Conservation (phyloP, 768 basidiomycete species). For the Dioszegia aurantiaca region DNA sequence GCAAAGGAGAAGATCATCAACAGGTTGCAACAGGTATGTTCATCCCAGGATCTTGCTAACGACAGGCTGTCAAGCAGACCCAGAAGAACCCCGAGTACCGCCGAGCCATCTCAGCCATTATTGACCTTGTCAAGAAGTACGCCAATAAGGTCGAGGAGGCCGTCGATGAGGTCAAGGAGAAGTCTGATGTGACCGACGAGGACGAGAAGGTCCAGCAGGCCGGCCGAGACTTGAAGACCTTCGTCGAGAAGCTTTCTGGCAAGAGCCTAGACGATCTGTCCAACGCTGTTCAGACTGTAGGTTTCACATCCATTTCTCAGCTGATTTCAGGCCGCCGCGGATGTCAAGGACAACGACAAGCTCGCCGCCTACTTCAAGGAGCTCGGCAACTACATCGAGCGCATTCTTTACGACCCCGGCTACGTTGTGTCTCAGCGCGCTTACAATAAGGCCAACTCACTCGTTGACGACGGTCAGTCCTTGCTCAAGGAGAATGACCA, state of each 20-base stretch:
- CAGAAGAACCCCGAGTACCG: slow-evolving; percentile 52
- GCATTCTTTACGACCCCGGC: slow-evolving; percentile 51
- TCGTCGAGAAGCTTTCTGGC: slow-evolving; percentile 53
- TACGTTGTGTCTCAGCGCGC: slow-evolving; percentile 53
- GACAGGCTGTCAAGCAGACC: slow-evolving; percentile 47
- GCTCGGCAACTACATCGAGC: slow-evolving; percentile 49
- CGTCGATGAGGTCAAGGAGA: slow-evolving; percentile 45
- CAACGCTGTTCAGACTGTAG: slow-evolving; percentile 36
- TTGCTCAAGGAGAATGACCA: slow-evolving; percentile 50
- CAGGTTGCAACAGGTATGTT: slow-evolving; percentile 46
- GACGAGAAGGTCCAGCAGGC: slow-evolving; percentile 53
- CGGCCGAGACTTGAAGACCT: slow-evolving; percentile 49
- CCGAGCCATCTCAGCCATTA: slow-evolving; percentile 51
- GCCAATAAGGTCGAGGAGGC: slow-evolving; percentile 49
- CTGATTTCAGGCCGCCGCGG: slow-evolving; percentile 37
- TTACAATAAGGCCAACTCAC: slow-evolving; percentile 49
- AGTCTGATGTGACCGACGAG: slow-evolving; percentile 46
- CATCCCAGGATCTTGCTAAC: not conserved
- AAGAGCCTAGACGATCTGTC: slow-evolving; percentile 52
- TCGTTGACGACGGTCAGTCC: slow-evolving; percentile 53
- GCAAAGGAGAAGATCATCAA: slow-evolving; percentile 52
- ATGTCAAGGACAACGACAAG: slow-evolving; percentile 52
- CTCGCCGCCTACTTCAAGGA: slow-evolving; percentile 52
- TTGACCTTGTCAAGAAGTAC: slow-evolving; percentile 54
- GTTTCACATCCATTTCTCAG: not conserved